Evolutionary conservation across 2,329 filamentous ascomycete genomes (phyloP).

Genomic region (Fusarium sororula): DNA sequence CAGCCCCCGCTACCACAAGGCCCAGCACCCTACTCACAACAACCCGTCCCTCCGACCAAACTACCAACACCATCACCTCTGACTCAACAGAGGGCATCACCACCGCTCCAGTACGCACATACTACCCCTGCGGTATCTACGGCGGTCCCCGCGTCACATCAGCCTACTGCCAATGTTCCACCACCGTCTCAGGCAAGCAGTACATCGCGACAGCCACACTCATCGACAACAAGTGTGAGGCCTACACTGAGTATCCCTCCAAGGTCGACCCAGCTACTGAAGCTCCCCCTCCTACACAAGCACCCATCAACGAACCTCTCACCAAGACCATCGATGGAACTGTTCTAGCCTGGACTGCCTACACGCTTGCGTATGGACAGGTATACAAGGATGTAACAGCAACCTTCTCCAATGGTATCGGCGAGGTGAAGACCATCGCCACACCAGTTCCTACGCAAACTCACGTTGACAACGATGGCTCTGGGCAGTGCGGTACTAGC

Average conservation of each 20-base stretch:
- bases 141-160: not conserved
- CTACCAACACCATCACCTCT: not conserved
- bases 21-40: slow-evolving; percentile 1
- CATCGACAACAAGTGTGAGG: not conserved
- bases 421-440: not conserved
- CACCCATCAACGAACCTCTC: not conserved
- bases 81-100: not conserved
- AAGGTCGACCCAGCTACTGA: not conserved
- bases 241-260: not conserved
- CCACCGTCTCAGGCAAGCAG: not conserved
- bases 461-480: slow-evolving; percentile 6
- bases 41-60: not conserved
- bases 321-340: slow-evolving; percentile 8
- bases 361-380: not conserved
- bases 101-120: not conserved
- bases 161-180: slow-evolving; percentile 5
- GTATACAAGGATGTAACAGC: not conserved
- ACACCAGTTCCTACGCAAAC: slow-evolving; percentile 3
- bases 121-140: not conserved
- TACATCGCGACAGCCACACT: not conserved
- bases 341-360: not conserved
- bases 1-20: not conserved
- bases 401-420: not conserved
- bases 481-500: slow-evolving; percentile 1
- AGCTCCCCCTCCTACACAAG: not conserved